Conservation (phyloP, 2,329 filamentous ascomycete genomes). For the Arthroderma uncinatum region DNA sequence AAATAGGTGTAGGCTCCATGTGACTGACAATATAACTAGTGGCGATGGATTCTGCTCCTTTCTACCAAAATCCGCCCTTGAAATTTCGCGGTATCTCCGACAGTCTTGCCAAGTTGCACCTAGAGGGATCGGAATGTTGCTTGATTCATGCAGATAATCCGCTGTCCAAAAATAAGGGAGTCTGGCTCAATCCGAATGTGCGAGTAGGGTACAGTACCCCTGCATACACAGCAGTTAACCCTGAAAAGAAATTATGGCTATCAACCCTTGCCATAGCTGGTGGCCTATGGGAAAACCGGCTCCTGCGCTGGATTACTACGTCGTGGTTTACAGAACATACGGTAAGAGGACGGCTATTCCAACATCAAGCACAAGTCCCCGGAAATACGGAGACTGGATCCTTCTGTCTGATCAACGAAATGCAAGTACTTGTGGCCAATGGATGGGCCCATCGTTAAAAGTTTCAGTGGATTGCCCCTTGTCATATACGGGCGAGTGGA, state of each 20-base stretch:
- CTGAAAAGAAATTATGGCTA: slow-evolving; percentile 33
- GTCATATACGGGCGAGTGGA: not conserved
- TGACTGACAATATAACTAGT: slow-evolving; percentile 3
- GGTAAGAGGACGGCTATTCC: slow-evolving; percentile 10
- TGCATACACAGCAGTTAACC: slow-evolving; percentile 34
- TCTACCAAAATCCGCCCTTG: slow-evolving; percentile 27
- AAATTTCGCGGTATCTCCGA: slow-evolving; percentile 56
- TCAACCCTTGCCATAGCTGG: slow-evolving; percentile 39
- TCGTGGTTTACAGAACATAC: slow-evolving; percentile 20
- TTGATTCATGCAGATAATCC: slow-evolving; percentile 40
- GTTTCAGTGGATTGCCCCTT: not conserved
- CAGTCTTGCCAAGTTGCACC: slow-evolving; percentile 41
- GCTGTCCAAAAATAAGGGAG: slow-evolving; percentile 21
- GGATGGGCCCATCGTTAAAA: slow-evolving; percentile 48
- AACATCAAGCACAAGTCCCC: slow-evolving; percentile 14
- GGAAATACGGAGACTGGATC: slow-evolving; percentile 36
- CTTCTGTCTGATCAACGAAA: slow-evolving; percentile 50
- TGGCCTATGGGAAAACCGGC: slow-evolving; percentile 50
- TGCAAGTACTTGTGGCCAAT: slow-evolving; percentile 47
- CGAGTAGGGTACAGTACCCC: slow-evolving; percentile 28
- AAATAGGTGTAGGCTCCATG: not conserved
- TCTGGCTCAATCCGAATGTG: slow-evolving; percentile 33
- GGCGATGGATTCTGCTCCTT: slow-evolving; percentile 16
- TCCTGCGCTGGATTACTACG: slow-evolving; percentile 29
- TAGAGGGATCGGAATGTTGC: slow-evolving; percentile 72